Evolutionary conservation across 305 asterid genomes (phyloP).

Genomic region (Fraxinus sp.): DNA sequence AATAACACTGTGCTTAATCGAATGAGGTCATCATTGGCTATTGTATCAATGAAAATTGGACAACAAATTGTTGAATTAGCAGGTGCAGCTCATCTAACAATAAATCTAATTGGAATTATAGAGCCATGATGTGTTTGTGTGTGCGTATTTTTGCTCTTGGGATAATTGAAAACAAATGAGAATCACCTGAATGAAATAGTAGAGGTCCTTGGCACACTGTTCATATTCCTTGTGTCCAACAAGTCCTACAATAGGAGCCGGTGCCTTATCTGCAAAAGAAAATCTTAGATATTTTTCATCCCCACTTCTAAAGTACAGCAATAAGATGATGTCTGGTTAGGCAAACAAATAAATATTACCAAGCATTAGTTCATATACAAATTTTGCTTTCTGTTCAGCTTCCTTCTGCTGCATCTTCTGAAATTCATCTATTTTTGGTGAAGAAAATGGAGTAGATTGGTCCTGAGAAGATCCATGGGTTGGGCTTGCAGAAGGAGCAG

Average conservation of each 20-base stretch:
- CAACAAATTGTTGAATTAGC: background rate
- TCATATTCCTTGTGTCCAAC: constrained; percentile 92
- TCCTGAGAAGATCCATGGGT: background rate
- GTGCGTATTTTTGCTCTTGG: background rate
- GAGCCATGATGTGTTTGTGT: background rate
- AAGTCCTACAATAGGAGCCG: constrained; percentile 84
- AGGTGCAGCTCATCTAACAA: background rate
- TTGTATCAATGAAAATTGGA: background rate
- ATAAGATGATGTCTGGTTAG: constrained; percentile 9
- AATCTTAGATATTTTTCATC: constrained; percentile 7
- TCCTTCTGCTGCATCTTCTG: background rate
- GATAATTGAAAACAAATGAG: constrained; percentile 18
- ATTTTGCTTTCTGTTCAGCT: constrained; percentile 28
- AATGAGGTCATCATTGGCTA: background rate
- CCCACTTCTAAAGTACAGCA: background rate
- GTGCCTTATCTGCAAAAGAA: constrained; percentile 76
- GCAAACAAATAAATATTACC: constrained; percentile 44
- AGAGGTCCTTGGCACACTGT: constrained; percentile 87
- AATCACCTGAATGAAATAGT: constrained; percentile 90
- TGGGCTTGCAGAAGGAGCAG: constrained; percentile 34
- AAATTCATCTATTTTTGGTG: background rate
- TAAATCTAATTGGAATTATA: background rate
- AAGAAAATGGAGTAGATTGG: background rate
- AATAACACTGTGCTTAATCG: background rate
- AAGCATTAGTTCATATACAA: constrained; percentile 75